These are phyloP conservation scores for Kitagawia praeruptora DNA, from an alignment of 129 eudicot species.

Conservation along the genomic window DNA sequence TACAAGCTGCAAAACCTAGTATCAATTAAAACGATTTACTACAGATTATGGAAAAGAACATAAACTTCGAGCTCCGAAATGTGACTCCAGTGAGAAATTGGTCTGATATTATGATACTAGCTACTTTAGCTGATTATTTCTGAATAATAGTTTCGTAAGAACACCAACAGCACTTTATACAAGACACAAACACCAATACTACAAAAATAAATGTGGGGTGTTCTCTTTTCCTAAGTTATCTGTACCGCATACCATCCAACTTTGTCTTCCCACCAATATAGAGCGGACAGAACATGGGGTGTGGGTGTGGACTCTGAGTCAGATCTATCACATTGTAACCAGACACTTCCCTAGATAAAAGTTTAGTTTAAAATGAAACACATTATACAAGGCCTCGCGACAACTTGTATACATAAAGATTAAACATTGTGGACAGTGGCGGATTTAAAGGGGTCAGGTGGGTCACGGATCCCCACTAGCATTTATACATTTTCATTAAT, in stretches of 20 bases:
- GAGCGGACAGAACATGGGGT: background rate
- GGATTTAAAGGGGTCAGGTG: too few species aligned
- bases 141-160: conserved; percentile 73
- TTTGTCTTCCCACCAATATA: background rate
- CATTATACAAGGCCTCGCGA: background rate
- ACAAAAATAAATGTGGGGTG: background rate
- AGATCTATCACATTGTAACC: background rate
- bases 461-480: too few species aligned
- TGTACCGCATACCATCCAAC: background rate
- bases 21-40: background rate
- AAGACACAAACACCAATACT: background rate
- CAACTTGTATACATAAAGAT: background rate
- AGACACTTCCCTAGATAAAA: background rate
- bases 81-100: background rate
- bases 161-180: background rate
- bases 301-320: background rate
- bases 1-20: background rate
- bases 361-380: background rate
- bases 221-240: background rate
- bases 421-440: background rate
- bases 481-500: too few species aligned
- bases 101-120: conserved; percentile 8
- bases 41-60: background rate
- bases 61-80: background rate
- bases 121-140: conserved; percentile 77